Conservation (phyloP, 2,329 filamentous ascomycete genomes). For the Xylariaceae sp. region DNA sequence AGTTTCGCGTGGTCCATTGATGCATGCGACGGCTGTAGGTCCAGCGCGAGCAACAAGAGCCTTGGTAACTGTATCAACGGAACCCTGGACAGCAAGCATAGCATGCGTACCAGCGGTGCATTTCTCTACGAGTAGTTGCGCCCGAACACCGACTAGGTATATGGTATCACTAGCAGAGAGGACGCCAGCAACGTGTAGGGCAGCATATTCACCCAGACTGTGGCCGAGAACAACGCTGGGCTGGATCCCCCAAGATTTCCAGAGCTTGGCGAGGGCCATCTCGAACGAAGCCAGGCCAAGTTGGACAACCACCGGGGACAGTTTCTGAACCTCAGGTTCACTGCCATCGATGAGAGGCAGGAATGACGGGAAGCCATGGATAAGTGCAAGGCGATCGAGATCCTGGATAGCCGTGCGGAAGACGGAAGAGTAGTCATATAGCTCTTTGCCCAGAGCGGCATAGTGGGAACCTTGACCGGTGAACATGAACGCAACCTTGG, state of each 20-base stretch:
- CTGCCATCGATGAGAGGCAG: constrained; percentile 48
- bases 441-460: constrained; percentile 47
- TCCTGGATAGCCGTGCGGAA: constrained; percentile 54
- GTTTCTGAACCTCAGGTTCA: constrained; percentile 39
- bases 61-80: constrained; percentile 49
- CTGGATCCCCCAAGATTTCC: constrained; percentile 52
- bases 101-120: constrained; percentile 64
- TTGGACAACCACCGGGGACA: constrained; percentile 51
- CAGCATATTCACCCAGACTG: constrained; percentile 70
- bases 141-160: constrained; percentile 65
- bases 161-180: constrained; percentile 68
- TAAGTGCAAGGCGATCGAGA: constrained; percentile 49
- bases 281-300: constrained; percentile 52
- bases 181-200: constrained; percentile 66
- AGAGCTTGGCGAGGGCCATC: constrained; percentile 54
- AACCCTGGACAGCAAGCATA: constrained; percentile 48
- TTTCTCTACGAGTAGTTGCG: constrained; percentile 58
- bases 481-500: constrained; percentile 51
- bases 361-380: constrained; percentile 55
- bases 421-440: constrained; percentile 44
- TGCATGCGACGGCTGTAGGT: constrained; percentile 58
- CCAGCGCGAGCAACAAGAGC: constrained; percentile 42
- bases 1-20: constrained; percentile 71
- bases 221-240: constrained; percentile 56
- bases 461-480: constrained; percentile 56